Base-by-base conservation (phyloP, 2,329 filamentous ascomycete species). In the Zymoseptoria pseudotritici region DNA sequence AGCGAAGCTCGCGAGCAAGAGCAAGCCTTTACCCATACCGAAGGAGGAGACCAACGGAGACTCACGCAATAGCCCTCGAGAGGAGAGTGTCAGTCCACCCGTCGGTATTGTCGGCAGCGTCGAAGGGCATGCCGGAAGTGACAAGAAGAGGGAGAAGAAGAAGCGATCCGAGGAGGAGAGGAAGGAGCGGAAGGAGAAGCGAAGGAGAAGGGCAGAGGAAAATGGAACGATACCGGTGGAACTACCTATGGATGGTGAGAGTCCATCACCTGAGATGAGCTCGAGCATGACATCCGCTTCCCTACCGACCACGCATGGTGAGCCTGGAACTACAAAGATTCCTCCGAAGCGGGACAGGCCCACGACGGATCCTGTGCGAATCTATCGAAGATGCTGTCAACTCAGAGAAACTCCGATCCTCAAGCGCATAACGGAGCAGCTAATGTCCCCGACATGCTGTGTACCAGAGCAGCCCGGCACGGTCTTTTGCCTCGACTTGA, bases 341-440 rank as follows among this genome's bases (percentile, higher is more conserved):
- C 72, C 52, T 58, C 65, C 56, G 64, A 63, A 53, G 65, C 58
- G 63, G 72, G 81, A 83, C 62, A 79, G 83, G 55, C 92, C 93
- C 0, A 97, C 93, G 0, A 96, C 89, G 1, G 94, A 97, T 70
- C 93, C 94, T 2, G 85, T 92, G 13, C 84, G 93, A 60, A 96
- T 99, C 69, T 99, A 99, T 74, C 84, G 93, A 65, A 83, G 94
- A 70, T 97, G 94, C 73, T 97, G 94, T 72, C 93, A 97, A 71
- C 78, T 99, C 29, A 85, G 94, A 60, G 94, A 97, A 75, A 95
- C 91, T 0, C 90, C 91, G 0, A 92, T 97, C 56, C 78, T 97
- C 20, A 96, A 95, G 74, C 90, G 90, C 69, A 88, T 99, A 53
- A 93, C 90, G 0, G 90, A 96, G 69, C 91, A 97, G 73, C 86